Evolutionary conservation across 2,329 filamentous ascomycete species (phyloP).

Genomic region (Apiospora rasikravindrae): DNA sequence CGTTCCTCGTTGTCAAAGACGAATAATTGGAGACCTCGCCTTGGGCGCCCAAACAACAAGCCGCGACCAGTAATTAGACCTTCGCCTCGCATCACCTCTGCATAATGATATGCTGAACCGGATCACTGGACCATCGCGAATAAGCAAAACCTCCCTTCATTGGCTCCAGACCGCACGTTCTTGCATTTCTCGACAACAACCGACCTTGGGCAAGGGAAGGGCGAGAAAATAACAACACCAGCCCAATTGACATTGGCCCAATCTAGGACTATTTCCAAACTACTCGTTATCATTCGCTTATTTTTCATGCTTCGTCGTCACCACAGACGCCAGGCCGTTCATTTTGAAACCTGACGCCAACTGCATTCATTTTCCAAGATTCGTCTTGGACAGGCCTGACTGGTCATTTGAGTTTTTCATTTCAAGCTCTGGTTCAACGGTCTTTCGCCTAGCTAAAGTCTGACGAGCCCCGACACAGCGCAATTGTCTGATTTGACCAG

Average conservation of each 20-base stretch:
- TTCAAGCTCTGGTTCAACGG: constrained; percentile 10
- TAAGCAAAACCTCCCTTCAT: constrained; percentile 17
- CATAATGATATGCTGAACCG: constrained; percentile 20
- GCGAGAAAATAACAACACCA: not conserved
- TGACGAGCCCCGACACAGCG: not conserved
- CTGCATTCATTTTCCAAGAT: not conserved
- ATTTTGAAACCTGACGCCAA: constrained; percentile 13
- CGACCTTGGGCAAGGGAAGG: not conserved
- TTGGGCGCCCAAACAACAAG: constrained; percentile 18
- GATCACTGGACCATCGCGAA: constrained; percentile 22
- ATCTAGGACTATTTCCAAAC: constrained; percentile 7
- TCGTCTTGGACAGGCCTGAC: not conserved
- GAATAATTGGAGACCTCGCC: constrained; percentile 10
- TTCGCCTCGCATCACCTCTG: constrained; percentile 15
- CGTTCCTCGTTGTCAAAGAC: constrained; percentile 3
- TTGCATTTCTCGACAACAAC: constrained; percentile 9
- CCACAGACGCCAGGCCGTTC: constrained; percentile 8
- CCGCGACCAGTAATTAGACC: constrained; percentile 17
- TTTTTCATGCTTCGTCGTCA: not conserved
- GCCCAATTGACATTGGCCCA: constrained; percentile 13
- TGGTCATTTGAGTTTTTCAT: constrained; percentile 11
- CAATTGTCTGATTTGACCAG: not conserved
- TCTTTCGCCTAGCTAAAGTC: not conserved
- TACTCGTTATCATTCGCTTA: constrained; percentile 9
- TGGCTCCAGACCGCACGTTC: constrained; percentile 13